These are phyloP conservation scores for Stramenopiles sp. DNA, from an alignment of 352 stramenopile genomes.

Conservation along the genomic window DNA sequence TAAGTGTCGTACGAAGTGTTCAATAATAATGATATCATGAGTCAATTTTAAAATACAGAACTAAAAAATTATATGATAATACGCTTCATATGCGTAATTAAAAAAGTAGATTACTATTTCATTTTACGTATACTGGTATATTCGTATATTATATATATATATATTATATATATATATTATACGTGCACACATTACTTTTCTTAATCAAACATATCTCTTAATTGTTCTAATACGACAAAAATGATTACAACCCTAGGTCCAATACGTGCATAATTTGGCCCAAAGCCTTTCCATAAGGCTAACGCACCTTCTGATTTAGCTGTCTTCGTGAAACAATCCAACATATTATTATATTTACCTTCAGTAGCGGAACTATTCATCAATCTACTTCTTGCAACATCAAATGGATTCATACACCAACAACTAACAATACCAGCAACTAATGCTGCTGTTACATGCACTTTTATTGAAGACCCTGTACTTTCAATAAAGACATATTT, in stretches of 20 bases:
- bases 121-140: no score
- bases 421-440: constrained; percentile 90
- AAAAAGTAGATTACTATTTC: no score
- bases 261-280: constrained; percentile 92
- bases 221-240: constrained; percentile 85
- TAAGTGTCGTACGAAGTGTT: no score
- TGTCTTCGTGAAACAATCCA: constrained; percentile 85
- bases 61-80: no score
- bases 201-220: constrained; percentile 43
- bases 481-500: not conserved
- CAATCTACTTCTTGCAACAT: constrained; percentile 92
- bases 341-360: constrained; percentile 76
- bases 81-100: no score
- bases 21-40: no score
- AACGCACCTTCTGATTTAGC: constrained; percentile 72
- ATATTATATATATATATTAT: no score
- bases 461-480: constrained; percentile 18
- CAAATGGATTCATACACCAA: constrained; percentile 92
- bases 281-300: constrained; percentile 91
- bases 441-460: constrained; percentile 71
- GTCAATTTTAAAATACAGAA: no score
- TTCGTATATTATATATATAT: no score
- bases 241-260: constrained; percentile 99
- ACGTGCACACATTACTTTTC: no score
- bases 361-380: constrained; percentile 82